These are phyloP conservation scores for Syncephalastrum contaminatum DNA, from an alignment of 371 early-diverging fungal species.

Conservation along the genomic window DNA sequence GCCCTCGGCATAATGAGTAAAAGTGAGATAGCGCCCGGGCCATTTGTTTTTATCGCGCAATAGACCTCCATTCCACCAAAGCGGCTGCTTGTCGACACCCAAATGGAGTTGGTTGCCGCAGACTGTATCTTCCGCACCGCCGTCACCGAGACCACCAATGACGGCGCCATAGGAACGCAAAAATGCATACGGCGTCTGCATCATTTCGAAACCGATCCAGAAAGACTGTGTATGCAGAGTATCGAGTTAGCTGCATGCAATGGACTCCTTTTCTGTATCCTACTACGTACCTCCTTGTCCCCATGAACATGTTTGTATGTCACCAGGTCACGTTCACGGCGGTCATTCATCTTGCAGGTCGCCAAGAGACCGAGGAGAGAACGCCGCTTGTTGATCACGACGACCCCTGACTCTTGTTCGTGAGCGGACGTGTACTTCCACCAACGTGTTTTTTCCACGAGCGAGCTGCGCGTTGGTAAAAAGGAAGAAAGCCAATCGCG, in stretches of 20 bases:
- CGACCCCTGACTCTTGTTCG: constrained; percentile 67
- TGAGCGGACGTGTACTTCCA: constrained; percentile 46
- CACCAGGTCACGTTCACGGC: constrained; percentile 42
- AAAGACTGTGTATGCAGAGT: constrained; percentile 31
- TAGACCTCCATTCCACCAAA: constrained; percentile 58
- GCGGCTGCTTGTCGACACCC: constrained; percentile 32
- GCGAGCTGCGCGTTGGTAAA: constrained; percentile 42
- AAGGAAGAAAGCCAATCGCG: constrained; percentile 47
- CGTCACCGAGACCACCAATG: constrained; percentile 53
- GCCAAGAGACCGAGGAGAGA: constrained; percentile 54
- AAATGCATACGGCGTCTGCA: constrained; percentile 57
- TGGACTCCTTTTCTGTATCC: neutral
- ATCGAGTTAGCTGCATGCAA: neutral
- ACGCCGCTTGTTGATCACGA: constrained; percentile 57
- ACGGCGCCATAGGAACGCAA: constrained; percentile 51
- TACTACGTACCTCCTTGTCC: constrained; percentile 51
- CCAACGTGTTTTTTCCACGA: constrained; percentile 44
- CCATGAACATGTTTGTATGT: constrained; percentile 52
- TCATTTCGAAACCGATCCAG: constrained; percentile 63
- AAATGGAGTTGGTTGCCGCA: constrained; percentile 57
- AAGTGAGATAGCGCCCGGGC: constrained; percentile 28
- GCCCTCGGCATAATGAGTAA: constrained; percentile 33
- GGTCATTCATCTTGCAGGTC: constrained; percentile 59
- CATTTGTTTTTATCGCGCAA: constrained; percentile 44
- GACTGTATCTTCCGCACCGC: constrained; percentile 37